Conservation (phyloP, 345 rosid genomes). For the Eucalyptus melliodora region DNA sequence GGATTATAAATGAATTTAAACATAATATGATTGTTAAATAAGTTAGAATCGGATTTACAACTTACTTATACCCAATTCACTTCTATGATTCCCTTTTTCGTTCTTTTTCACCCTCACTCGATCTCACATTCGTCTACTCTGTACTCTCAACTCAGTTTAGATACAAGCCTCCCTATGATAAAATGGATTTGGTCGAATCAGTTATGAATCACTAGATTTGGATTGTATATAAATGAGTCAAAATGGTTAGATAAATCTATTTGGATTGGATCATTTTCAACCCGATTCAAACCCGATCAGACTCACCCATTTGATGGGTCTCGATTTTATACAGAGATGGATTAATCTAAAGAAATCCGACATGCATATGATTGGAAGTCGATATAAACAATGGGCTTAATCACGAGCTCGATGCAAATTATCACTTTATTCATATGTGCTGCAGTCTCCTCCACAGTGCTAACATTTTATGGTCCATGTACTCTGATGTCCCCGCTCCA, state of each 20-base stretch:
- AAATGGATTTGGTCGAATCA: fast-evolving
- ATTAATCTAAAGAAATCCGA: neutral
- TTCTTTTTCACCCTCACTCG: fast-evolving
- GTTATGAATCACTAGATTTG: fast-evolving
- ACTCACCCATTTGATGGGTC: fast-evolving
- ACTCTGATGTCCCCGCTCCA: neutral
- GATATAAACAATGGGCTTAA: neutral
- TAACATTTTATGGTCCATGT: neutral
- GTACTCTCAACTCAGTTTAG: neutral
- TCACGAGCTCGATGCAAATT: neutral
- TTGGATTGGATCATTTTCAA: neutral
- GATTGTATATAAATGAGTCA: neutral
- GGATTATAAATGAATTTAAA: neutral
- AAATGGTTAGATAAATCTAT: fast-evolving
- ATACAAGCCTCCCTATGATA: neutral
- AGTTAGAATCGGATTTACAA: neutral
- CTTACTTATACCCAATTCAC: neutral
- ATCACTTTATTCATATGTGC: neutral
- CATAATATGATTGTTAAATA: neutral
- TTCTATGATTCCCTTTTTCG: fast-evolving
- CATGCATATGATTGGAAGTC: neutral
- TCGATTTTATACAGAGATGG: fast-evolving
- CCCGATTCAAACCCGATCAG: neutral
- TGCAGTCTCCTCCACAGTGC: neutral
- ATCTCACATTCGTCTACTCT: fast-evolving